Evolutionary conservation across 768 basidiomycete genomes (phyloP), one percentile per base, ranked within the genome.

Genomic region (Xerocomellus amylosporus): DNA sequence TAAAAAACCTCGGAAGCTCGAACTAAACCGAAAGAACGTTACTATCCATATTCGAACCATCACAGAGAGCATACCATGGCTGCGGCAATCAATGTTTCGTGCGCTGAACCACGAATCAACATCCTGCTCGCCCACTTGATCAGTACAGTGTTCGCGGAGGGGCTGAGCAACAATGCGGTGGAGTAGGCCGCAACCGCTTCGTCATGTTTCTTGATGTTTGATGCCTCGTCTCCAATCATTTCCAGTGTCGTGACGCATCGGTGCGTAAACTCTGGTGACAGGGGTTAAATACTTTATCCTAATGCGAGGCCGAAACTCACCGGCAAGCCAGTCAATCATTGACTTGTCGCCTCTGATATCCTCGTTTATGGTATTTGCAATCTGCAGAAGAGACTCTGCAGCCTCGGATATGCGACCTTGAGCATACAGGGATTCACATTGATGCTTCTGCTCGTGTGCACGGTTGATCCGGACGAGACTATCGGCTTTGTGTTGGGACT

Each of bases 361-460:
- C 14, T 61, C 37, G 2, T 12, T 26, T 3, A 19, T 2, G 5
- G 33, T 24, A 15, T 19, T 15, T 2, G 9, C 1, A 3, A 53
- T 39, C 9, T 46, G n/a, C 3, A 42, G 20, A n/a, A 60, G 26
- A 38, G 13, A 43, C 3, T 15, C 3, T 2, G 44, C 49, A 5
- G 53, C 60, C 17, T 52, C 53, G 2, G 10, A 2, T 13, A 55
- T 36, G 14, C 17, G 43, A 12, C 50, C 53, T 3, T 49, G 19
- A 0, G 36, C 9, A 43, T 33, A 62, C n/a, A n/a, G n/a, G n/a
- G n/a, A n/a, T n/a, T n/a, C n/a, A n/a, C n/a, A n/a, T n/a, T n/a
- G n/a, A n/a, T n/a, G n/a, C n/a, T n/a, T 56, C n/a, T 61, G 20
- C 9, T 57, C 43, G 9, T 61, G 55, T 0, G 31, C 33, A 39